These are phyloP conservation scores for Pelargonium australe DNA, from an alignment of 441 rosid genomes.

Conservation along the genomic window DNA sequence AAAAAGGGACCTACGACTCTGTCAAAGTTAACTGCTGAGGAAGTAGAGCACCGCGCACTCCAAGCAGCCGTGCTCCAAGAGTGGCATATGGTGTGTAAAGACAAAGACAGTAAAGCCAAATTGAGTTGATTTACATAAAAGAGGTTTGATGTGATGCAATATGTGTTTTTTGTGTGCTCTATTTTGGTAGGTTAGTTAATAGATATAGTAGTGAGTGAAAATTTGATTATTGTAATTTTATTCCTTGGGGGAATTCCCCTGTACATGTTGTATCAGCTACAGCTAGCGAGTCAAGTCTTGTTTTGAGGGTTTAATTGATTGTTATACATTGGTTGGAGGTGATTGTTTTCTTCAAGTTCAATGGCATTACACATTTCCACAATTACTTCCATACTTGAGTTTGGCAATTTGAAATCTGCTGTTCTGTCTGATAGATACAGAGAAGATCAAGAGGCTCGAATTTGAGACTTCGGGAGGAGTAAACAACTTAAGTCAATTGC, in stretches of 20 bases:
- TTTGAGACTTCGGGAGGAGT: too few relatives aligned
- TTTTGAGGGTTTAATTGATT: not conserved
- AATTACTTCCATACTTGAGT: too few relatives aligned
- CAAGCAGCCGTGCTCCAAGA: conserved; percentile 95
- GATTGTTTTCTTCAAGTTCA: too few relatives aligned
- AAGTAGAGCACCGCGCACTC: conserved; percentile 91
- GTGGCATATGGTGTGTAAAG: conserved; percentile 90
- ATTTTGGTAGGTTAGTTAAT: too few relatives aligned
- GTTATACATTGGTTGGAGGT: not conserved
- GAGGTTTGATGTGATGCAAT: conserved; percentile 12
- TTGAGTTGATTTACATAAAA: conserved; percentile 10
- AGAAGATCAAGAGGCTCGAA: too few relatives aligned
- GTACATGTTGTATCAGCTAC: conserved; percentile 28
- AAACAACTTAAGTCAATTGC: too few relatives aligned
- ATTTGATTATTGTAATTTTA: conserved; percentile 3
- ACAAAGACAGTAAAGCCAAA: conserved; percentile 41
- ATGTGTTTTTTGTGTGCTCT: not conserved
- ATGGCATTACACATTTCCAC: too few relatives aligned
- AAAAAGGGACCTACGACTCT: conserved; percentile 71
- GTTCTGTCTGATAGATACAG: too few relatives aligned
- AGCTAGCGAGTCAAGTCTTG: not conserved
- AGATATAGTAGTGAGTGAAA: conserved; percentile 11
- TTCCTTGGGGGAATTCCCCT: conserved; percentile 14
- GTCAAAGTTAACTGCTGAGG: conserved; percentile 84
- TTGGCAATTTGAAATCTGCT: too few relatives aligned